Evolutionary conservation across 106 monocot species (phyloP).

Genomic region (Dendrobium nobile): DNA sequence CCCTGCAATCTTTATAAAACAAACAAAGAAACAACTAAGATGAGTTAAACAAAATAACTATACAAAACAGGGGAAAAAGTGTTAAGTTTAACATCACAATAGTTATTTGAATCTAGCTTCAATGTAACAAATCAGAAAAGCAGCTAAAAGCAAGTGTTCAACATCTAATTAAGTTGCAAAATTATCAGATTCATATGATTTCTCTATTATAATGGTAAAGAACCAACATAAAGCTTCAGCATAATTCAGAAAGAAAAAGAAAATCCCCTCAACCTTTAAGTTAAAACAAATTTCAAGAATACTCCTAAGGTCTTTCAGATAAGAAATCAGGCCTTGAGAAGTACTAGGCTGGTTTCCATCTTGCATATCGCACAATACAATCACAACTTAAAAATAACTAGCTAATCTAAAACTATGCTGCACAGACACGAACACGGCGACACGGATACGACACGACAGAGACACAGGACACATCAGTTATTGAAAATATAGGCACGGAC

Average conservation of each 20-base stretch:
- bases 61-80: background rate
- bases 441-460: too few species aligned
- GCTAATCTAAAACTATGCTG: background rate
- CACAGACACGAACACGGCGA: too few species aligned
- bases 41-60: background rate
- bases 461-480: too few species aligned
- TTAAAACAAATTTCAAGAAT: background rate
- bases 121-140: background rate
- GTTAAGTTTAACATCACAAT: background rate
- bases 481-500: too few species aligned
- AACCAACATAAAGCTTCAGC: background rate
- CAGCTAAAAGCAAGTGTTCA: background rate
- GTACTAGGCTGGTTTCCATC: background rate
- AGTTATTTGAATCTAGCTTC: background rate
- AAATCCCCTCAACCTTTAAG: background rate
- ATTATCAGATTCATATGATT: background rate
- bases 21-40: background rate
- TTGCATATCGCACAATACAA: background rate
- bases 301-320: background rate
- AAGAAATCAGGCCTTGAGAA: background rate
- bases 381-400: background rate
- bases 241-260: background rate
- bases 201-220: background rate
- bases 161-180: background rate
- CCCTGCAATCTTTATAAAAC: constrained; percentile 47